Base-by-base conservation (phyloP, 805 yeast species). In the Spathaspora gorwiae region DNA sequence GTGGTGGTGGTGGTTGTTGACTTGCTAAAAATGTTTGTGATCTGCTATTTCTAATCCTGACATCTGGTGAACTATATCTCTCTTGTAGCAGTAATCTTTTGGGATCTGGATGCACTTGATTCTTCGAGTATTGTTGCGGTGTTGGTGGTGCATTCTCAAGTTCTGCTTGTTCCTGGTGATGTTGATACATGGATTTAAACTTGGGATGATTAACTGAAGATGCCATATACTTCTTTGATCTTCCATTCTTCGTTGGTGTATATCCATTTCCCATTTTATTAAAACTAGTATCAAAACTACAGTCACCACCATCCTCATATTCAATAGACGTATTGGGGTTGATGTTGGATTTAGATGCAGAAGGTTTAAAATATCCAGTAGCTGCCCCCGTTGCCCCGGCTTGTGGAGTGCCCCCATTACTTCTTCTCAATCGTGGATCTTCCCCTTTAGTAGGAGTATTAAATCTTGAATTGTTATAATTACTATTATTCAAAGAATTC, bases 201-300 rank as follows among this genome's bases (percentile, higher is more conserved):
- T 52, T 55, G 13, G 60, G 53, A 35, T 52, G 56, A 35, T 54
- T 46, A 19, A 47, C 47, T 8, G 58, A 46, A 2, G 56, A 53
- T n/a, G 47, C 46, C 44, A 55, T 41, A 13, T 52, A 48, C 33
- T 47, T 47, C n/a, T 59, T 39, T 8, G 54, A 45, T 30, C 54
- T 44, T 26, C 45, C 50, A 19, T 46, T 48, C 27, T 50, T 45
- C 24, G 46, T 43, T 12, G 42, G 41, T 27, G 39, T 44, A 31
- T 37, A 37, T 7, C 40, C 41, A 32, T 32, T 33, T 4, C 39
- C 26, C 31, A 14, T 27, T 2, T 32, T 44, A 19, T 62, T 65
- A 39, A 48, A 57, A 40, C 61, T 58, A 35, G 50, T 50, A 45
- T 65, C 64, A 47, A 54, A 56, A 35, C 60, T 59, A 42, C 47